Evolutionary conservation across 2,329 filamentous ascomycete species (phyloP), one percentile per base, ranked within the genome.

Genomic region (Tolypocladium cylindrosporum): DNA sequence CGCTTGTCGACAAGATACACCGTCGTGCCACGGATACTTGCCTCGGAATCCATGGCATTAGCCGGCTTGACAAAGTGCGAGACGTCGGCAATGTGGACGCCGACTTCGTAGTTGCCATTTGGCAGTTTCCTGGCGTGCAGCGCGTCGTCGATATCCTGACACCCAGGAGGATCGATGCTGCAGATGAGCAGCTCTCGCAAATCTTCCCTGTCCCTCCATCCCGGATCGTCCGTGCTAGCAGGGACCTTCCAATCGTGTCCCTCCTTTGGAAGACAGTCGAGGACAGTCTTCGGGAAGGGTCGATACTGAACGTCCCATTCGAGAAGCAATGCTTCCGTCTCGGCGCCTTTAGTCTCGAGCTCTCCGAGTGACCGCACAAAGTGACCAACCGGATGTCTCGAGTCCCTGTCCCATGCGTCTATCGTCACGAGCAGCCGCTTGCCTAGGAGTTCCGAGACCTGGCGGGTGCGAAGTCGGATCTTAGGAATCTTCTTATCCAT

Each of bases 401-500:
- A 95, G 69, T 97, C 91, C 61, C 91, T 83, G 60, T 97, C 91
- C 94, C 94, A 99, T 1, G 89, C 86, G 73, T 99, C 94, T 63
- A 99, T 95, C 0, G 91, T 92, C 48, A 97, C 90, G 13, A 99
- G 74, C 55, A 99, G 86, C 58, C 95, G 87, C 77, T 97, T 94
- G 6, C 94, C 94, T 36, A 97, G 74, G 4, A 99, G 81, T 67
- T 96, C 91, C 19, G 86, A 85, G 31, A 91, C 92, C 73, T 97
- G 94, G 55, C 94, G 83, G 13, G 94, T 97, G 55, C 92, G 87
- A 57, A 99, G 85, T 52, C 91, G 85, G 66, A 99, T 97, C 77
- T 97, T 99, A 2, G 94, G 94, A 27, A 99, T 89, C 67, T 91
- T 88, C 78, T 96, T 97, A 74, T 99, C 93, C 93, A 99, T 97